Evolutionary conservation across 106 monocot genomes (phyloP), one percentile per base, ranked within the genome.

Genomic region (Acanthochlamys bracteata): DNA sequence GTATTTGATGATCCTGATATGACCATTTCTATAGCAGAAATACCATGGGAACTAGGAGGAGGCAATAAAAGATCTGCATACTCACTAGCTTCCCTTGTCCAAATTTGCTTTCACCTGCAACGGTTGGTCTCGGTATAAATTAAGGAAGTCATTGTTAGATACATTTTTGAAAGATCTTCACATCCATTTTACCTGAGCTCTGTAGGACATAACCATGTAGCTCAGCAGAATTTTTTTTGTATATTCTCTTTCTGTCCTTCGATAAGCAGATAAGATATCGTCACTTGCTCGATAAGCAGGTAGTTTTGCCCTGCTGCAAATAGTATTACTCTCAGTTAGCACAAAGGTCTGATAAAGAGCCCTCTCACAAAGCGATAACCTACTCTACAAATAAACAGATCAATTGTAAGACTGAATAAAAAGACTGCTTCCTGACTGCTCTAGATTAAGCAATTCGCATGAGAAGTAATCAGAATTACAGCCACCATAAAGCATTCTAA

Each of bases 41-140:
- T 23, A 63, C 60, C 73, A 77, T 63, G 59, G n/a, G 64, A 53
- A 71, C 49, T 42, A 59, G 57, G 56, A 65, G 33, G 42, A 13
- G 61, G 11, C 41, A 17, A 7, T 25, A 25, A 26, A 25, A 25
- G 52, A 23, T 62, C 22, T 20, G 41, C 23, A 20, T 16, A 57
- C 46, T 65, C 64, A 64, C 41, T 72, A 42, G 78, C 79, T 39
- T 88, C 82, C 66, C 75, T 82, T 26, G 82, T 82, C 82, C 82
- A 82, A 10, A 85, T 22, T 80, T 63, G 81, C 66, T 64, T 82
- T 75, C 39, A 87, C 84, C 92, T 92, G 73, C 54, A 75, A 42
- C 0, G 3, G 0, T 55, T 55, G 20, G 6, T 49, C 49, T 12
- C 3, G 3, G 17, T 49, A 49, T 14, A 49, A 49, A 10, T 49